Evolutionary conservation across 2,329 filamentous ascomycete genomes (phyloP).

Genomic region (Thielaviopsis ethacetica): DNA sequence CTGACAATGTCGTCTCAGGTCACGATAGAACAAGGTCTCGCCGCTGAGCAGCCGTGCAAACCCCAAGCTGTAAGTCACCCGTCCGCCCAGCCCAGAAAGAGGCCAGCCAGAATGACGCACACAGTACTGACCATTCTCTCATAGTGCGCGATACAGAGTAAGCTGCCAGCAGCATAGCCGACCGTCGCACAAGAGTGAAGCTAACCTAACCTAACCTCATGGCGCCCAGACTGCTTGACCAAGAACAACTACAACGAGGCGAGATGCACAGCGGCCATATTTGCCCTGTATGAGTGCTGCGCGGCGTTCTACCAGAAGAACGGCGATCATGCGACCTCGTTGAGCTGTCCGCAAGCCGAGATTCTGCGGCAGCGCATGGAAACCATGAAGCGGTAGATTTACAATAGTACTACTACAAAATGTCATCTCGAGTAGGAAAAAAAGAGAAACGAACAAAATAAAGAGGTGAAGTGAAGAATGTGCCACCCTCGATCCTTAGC

Average conservation of each 20-base stretch:
- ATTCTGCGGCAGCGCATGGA: conserved; percentile 39
- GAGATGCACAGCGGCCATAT: conserved; percentile 61
- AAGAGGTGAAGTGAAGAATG: conserved; percentile 9
- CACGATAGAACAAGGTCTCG: conserved; percentile 8
- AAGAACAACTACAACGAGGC: conserved; percentile 76
- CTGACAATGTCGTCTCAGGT: background rate
- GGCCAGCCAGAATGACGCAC: background rate
- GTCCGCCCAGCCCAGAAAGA: background rate
- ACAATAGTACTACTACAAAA: background rate
- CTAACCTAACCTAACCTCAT: conserved; percentile 54
- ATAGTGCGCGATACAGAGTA: conserved; percentile 83
- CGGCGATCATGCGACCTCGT: conserved; percentile 58
- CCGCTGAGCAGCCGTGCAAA: conserved; percentile 64
- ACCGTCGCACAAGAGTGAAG: conserved; percentile 48
- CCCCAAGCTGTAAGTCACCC: conserved; percentile 51
- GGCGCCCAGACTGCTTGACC: conserved; percentile 72
- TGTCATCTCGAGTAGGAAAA: background rate
- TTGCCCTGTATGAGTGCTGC: conserved; percentile 87
- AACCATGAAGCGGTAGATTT: background rate
- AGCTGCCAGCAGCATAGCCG: conserved; percentile 6
- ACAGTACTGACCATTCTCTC: background rate
- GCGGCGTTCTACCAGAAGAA: conserved; percentile 68
- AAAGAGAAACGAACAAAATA: background rate
- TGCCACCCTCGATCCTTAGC: conserved; percentile 13
- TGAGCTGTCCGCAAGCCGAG: conserved; percentile 71